Percentiles rank a stretch among this genome's conserved stretches.
phyloP scores from a whole-genome alignment of 2,329 filamentous ascomycete genomes.

The Ustilaginoidea virens region DNA sequence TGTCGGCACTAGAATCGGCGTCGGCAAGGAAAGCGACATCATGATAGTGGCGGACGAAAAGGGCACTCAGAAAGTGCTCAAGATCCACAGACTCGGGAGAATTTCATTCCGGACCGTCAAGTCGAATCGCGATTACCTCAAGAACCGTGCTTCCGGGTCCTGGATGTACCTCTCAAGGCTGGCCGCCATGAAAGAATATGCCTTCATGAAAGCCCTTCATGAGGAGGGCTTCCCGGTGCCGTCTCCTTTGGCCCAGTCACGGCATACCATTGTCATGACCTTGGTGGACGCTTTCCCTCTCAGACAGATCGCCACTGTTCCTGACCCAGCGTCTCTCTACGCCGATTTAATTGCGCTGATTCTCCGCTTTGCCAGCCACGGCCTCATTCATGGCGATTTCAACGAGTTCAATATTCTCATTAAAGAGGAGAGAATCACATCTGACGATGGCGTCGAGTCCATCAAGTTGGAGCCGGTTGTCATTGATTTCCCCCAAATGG shows the following conservation, averaged over 20 bases:
- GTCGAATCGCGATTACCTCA: slow-evolving; percentile 87
- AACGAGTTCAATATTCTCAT: slow-evolving; percentile 99
- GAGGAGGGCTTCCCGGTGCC: slow-evolving; percentile 84
- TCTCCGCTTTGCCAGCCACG: slow-evolving; percentile 66
- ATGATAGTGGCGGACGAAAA: slow-evolving; percentile 75
- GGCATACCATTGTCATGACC: slow-evolving; percentile 94
- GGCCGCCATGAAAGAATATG: slow-evolving; percentile 84
- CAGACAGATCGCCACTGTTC: slow-evolving; percentile 71
- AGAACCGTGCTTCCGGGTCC: slow-evolving; percentile 60
- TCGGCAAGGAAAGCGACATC: slow-evolving; percentile 96
- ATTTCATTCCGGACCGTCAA: slow-evolving; percentile 97
- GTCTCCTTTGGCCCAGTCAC: slow-evolving; percentile 71
- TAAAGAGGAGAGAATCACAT: slow-evolving; percentile 47
- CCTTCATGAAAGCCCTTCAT: slow-evolving; percentile 78
- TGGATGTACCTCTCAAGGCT: slow-evolving; percentile 98
- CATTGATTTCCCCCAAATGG: slow-evolving; percentile 97
- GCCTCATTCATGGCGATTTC: slow-evolving; percentile 93
- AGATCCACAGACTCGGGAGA: slow-evolving; percentile 88
- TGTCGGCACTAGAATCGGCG: slow-evolving; percentile 85
- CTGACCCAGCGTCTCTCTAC: slow-evolving; percentile 74
- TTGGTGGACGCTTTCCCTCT: slow-evolving; percentile 86
- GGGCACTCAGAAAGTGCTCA: slow-evolving; percentile 69
- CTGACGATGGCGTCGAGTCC: slow-evolving; percentile 24
- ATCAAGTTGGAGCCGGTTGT: slow-evolving; percentile 58
- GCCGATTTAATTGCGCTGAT: slow-evolving; percentile 82